phyloP scores from a whole-genome alignment of 2,329 filamentous ascomycete genomes.

The Xylariaceae sp. region DNA sequence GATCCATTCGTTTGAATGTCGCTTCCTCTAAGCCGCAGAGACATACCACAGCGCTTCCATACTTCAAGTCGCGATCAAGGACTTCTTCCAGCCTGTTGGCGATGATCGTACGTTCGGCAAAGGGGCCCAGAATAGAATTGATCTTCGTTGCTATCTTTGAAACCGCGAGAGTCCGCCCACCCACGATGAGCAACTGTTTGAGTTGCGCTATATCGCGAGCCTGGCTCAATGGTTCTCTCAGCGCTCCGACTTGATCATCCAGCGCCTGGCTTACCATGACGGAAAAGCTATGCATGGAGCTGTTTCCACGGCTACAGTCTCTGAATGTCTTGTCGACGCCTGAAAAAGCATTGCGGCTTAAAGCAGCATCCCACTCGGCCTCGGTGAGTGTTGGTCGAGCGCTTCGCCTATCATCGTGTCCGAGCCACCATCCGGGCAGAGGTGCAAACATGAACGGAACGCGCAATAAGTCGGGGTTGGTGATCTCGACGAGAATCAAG shows the following conservation, averaged over 20 bases:
- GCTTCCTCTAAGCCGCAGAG: constrained; percentile 10
- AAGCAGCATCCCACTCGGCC: constrained; percentile 5
- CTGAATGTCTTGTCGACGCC: constrained; percentile 12
- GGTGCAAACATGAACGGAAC: constrained; percentile 6
- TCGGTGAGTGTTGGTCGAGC: constrained; percentile 4
- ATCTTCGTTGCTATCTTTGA: too few species aligned
- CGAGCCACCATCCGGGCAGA: constrained; percentile 26
- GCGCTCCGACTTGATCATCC: constrained; percentile 11
- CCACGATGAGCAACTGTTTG: too few species aligned
- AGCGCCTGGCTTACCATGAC: constrained; percentile 14
- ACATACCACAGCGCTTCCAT: constrained; percentile 3
- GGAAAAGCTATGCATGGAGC: constrained; percentile 6
- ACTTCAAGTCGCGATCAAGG: constrained; percentile 10
- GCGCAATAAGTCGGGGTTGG: too few species aligned
- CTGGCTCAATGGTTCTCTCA: constrained; percentile 10
- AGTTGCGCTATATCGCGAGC: too few species aligned
- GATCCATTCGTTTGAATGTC: neutral
- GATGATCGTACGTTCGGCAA: constrained; percentile 1
- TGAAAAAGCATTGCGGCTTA: constrained; percentile 11
- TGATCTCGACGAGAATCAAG: constrained; percentile 25
- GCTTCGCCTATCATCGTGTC: constrained; percentile 19
- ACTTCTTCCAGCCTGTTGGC: constrained; percentile 7
- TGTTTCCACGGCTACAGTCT: neutral
- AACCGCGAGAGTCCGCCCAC: too few species aligned
- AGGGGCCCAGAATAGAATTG: too few species aligned